Evolutionary conservation across 768 basidiomycete genomes (phyloP).

Genomic region (Agaricus blazei): DNA sequence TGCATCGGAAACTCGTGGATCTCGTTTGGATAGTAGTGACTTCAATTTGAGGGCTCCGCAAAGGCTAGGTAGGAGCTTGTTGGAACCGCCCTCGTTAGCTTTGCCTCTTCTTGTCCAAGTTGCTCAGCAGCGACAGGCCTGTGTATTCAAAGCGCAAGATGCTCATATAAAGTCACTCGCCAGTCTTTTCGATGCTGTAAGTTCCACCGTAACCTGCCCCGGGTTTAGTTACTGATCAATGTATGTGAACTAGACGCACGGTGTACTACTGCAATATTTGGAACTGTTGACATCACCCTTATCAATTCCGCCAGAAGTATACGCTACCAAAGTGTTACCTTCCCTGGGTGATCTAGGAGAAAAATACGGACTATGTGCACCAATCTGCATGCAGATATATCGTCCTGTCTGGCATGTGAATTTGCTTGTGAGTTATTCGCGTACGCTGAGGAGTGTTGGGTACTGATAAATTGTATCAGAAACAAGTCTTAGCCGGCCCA

Average conservation of each 20-base stretch:
- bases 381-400: slow-evolving; percentile 92
- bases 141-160: slow-evolving; percentile 68
- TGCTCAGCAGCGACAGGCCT: slow-evolving; percentile 86
- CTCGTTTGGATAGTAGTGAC: slow-evolving; percentile 63
- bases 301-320: slow-evolving; percentile 65
- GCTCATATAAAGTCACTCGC: slow-evolving; percentile 84
- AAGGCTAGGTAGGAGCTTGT: slow-evolving; percentile 56
- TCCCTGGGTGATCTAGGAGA: slow-evolving; percentile 67
- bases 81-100: slow-evolving; percentile 66
- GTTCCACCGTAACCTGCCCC: slow-evolving; percentile 25
- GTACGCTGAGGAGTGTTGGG: not conserved
- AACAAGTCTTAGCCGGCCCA: slow-evolving; percentile 55
- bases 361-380: slow-evolving; percentile 74
- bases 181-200: slow-evolving; percentile 82
- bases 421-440: slow-evolving; percentile 47
- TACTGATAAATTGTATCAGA: slow-evolving; percentile 29
- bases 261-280: slow-evolving; percentile 86
- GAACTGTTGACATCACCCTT: slow-evolving; percentile 77
- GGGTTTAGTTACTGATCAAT: slow-evolving; percentile 13
- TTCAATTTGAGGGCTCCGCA: slow-evolving; percentile 60
- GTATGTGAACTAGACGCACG: slow-evolving; percentile 63
- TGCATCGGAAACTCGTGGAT: slow-evolving; percentile 73
- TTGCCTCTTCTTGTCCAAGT: slow-evolving; percentile 88
- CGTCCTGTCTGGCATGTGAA: slow-evolving; percentile 71
- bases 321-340: slow-evolving; percentile 70